Conservation (phyloP, 2,329 filamentous ascomycete genomes). For the Talaromyces sp. region DNA sequence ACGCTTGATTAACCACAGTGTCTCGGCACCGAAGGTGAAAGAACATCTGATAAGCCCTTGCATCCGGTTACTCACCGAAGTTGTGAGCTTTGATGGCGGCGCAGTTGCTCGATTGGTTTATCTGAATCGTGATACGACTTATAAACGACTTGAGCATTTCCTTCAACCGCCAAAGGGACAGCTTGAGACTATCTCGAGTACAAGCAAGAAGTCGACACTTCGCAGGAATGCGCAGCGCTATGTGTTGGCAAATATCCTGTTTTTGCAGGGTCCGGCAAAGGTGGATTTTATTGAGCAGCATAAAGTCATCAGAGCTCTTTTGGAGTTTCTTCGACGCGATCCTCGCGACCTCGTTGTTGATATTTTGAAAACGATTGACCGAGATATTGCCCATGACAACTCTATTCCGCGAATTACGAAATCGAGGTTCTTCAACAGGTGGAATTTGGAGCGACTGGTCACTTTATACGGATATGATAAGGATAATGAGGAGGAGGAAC, state of each 20-base stretch:
- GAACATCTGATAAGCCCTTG: slow-evolving; percentile 87
- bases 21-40: slow-evolving; percentile 78
- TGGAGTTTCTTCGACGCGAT: slow-evolving; percentile 75
- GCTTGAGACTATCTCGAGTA: slow-evolving; percentile 58
- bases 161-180: slow-evolving; percentile 64
- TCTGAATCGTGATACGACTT: slow-evolving; percentile 71
- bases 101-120: slow-evolving; percentile 75
- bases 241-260: slow-evolving; percentile 73
- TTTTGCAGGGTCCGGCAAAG: slow-evolving; percentile 74
- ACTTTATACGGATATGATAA: slow-evolving; percentile 63
- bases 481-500: slow-evolving; percentile 45
- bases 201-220: slow-evolving; percentile 70
- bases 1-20: slow-evolving; percentile 73
- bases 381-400: slow-evolving; percentile 70
- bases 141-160: slow-evolving; percentile 77
- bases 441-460: slow-evolving; percentile 69
- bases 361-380: slow-evolving; percentile 68
- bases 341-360: slow-evolving; percentile 72
- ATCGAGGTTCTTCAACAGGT: slow-evolving; percentile 71
- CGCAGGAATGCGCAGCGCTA: slow-evolving; percentile 81
- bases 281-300: slow-evolving; percentile 77
- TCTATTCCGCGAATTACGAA: slow-evolving; percentile 73
- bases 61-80: slow-evolving; percentile 78
- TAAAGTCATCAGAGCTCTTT: slow-evolving; percentile 66
- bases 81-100: slow-evolving; percentile 83